phyloP scores from a whole-genome alignment of 2,329 filamentous ascomycete species.

The Pezicula radicicola region DNA sequence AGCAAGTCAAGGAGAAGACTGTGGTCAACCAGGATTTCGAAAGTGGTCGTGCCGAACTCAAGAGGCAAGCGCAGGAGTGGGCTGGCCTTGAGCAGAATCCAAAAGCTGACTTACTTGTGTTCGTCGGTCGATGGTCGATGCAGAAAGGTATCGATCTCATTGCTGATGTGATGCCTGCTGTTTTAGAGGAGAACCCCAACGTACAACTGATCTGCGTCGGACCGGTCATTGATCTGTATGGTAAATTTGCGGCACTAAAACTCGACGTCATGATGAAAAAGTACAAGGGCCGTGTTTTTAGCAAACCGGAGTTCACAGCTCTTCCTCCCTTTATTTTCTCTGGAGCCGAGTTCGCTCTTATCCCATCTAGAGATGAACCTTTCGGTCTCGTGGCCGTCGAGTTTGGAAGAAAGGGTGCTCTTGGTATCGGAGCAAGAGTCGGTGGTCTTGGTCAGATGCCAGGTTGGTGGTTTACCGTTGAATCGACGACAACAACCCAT shows the following conservation, averaged over 20 bases:
- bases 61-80: constrained; percentile 62
- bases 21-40: constrained; percentile 1
- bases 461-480: constrained; percentile 69
- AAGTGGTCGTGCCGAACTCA: background rate
- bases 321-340: constrained; percentile 65
- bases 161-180: constrained; percentile 63
- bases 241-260: constrained; percentile 65
- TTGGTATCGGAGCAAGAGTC: constrained; percentile 64
- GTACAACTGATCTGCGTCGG: constrained; percentile 62
- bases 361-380: constrained; percentile 66
- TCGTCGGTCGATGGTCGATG: constrained; percentile 67
- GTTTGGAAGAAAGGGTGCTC: constrained; percentile 65
- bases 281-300: constrained; percentile 63
- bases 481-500: constrained; percentile 61
- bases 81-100: constrained; percentile 59
- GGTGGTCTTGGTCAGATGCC: constrained; percentile 70
- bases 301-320: constrained; percentile 64
- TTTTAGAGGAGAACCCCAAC: constrained; percentile 57
- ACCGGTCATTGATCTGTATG: constrained; percentile 67
- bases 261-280: constrained; percentile 61
- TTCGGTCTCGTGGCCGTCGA: constrained; percentile 68
- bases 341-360: constrained; percentile 65
- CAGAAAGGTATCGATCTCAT: constrained; percentile 69
- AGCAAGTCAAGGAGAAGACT: constrained; percentile 35
- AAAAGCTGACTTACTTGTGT: constrained; percentile 63